Base-by-base conservation (phyloP, 805 yeast species). In the Lipomyces chichibuensis region DNA sequence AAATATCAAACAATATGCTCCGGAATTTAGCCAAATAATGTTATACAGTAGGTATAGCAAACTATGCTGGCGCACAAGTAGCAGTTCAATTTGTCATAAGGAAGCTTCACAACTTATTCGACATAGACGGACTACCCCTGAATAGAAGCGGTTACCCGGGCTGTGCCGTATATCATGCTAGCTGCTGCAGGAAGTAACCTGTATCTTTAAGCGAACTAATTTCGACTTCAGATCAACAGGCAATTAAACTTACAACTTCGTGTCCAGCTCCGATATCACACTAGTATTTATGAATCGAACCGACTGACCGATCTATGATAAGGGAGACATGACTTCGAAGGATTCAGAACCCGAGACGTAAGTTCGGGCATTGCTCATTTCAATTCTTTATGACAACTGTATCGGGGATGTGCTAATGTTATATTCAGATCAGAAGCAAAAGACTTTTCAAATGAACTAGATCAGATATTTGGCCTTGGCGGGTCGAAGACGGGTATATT, bases 391-490 rank as follows among this genome's bases (percentile, higher is more conserved):
- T 17, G 11, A 43, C 20, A n/a, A n/a, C 23, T 17, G 14, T 43
- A 14, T 14, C 23, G 20, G 20, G 11, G 23, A 17, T n/a, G 11
- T 43, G 9, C 49, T 43, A 43, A 43, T 8, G 49, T 43, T 17
- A n/a, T 17, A 52, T 52, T 52, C 33, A 63, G 65, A 29, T 54
- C 66, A 25, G 66, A 35, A n/a, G 63, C 59, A 20, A 57, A 29
- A 20, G 62, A 55, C 37, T 65, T 65, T 49, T 60, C 67, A 9
- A 32, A 57, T 49, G 65, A 65, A 25, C 49, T 65, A 11, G 64
- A 60, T 27, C 61, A 65, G 20, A 46, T 65, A 17, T 65, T 65
- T 27, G 65, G 67, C 33, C 65, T 65, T 29, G 33, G 46, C 39
- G 52, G 55, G 5, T 23, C 65, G 20, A 14, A 65, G 14, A 52